Conservation (phyloP, 768 basidiomycete genomes). For the Suillus fuscotomentosus region DNA sequence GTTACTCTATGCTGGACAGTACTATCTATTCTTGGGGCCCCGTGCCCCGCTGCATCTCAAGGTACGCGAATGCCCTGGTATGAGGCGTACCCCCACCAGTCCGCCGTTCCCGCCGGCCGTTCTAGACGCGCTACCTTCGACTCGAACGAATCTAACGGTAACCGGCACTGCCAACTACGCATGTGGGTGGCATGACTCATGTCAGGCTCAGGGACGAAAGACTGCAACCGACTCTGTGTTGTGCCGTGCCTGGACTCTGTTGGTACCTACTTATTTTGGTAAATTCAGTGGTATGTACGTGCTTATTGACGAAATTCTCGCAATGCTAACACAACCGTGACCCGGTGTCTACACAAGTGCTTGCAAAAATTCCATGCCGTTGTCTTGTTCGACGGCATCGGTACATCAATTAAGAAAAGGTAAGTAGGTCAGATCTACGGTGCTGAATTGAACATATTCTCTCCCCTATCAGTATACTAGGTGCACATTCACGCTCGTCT, state of each 20-base stretch:
- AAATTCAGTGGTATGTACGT: too few species aligned
- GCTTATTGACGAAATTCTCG: too few species aligned
- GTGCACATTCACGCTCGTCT: neutral
- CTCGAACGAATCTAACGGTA: neutral
- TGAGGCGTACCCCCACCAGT: too few species aligned
- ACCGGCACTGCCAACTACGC: neutral
- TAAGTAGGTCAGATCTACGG: neutral
- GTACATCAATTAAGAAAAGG: neutral
- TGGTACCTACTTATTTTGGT: neutral
- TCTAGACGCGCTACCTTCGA: neutral
- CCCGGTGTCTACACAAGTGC: too few species aligned
- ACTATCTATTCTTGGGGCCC: too few species aligned
- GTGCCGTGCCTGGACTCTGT: neutral
- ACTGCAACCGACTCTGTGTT: neutral
- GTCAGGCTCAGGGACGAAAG: neutral
- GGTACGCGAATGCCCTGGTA: too few species aligned
- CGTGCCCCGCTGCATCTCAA: too few species aligned
- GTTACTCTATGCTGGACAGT: too few species aligned
- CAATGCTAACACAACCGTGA: too few species aligned
- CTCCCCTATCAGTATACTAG: neutral
- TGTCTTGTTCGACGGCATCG: too few species aligned
- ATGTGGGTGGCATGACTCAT: neutral
- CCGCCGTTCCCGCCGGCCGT: too few species aligned
- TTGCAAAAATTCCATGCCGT: too few species aligned
- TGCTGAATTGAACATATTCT: neutral